Evolutionary conservation across 768 basidiomycete species (phyloP), one percentile per base, ranked within the genome.

Genomic region (Tylopilus sp.): DNA sequence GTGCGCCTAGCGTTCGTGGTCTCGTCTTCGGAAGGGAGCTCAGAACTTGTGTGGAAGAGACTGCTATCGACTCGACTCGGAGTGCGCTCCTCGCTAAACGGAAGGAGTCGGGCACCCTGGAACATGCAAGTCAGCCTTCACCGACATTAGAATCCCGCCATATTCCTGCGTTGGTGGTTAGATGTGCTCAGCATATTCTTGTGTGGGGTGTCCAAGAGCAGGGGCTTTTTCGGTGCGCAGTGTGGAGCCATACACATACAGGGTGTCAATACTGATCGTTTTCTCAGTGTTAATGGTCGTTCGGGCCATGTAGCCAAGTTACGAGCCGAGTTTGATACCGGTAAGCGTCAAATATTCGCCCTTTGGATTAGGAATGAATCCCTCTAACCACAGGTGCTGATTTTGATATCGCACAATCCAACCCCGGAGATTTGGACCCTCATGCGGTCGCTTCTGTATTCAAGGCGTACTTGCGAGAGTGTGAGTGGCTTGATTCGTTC

Each of bases 401-500:
- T 71, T 91, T 86, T 60, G 86, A 93, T 63, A 80, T 98, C 72
- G 71, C 76, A 36, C 80, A 81, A 55, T 88, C 85, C 56, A 79
- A 79, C 44, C 93, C 92, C 22, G 83, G 88, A 8, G 93, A 98
- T 62, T 71, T 98, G 31, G 95, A 98, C 64, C 95, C 95, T 42
- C 93, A 98, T 67, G 91, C 92, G 1, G 94, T 98, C 7, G 85
- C 94, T 18, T 90, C 91, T 22, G 74, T 95, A 26, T 97, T 95
- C 73, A 97, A 95, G 69, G 86, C 91, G 1, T 98, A 84, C 67
- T 75, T 98, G 39, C 86, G 95, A 50, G 93, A 97, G 79, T 73
- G 94, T 95, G 71, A 75, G 94, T 78, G 40, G 9, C 42, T 44
- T 48, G 26, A 13, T 53, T 30, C 20, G 15, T 39, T 50, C 4